A percentile compares a stretch with the other conserved stretches of the same genome.
These are phyloP conservation scores for Trichoderma sp. DNA, from an alignment of 2,329 filamentous ascomycete species.

Conservation along the genomic window DNA sequence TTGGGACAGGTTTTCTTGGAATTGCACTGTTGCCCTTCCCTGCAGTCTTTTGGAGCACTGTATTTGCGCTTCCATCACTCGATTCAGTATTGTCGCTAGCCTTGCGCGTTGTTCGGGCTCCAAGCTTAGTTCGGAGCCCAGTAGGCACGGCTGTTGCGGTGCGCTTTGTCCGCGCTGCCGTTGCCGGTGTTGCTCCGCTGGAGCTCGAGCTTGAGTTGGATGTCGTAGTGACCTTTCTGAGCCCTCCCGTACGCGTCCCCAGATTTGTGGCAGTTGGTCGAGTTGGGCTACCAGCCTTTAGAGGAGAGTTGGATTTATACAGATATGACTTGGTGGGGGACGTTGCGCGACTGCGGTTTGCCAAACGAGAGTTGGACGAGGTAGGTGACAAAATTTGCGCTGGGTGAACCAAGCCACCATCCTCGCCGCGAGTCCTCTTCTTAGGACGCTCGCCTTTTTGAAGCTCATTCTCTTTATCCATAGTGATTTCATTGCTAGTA, in stretches of 20 bases:
- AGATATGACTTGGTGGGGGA: constrained; percentile 59
- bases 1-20: constrained; percentile 53
- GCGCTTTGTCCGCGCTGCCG: constrained; percentile 34
- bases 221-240: constrained; percentile 46
- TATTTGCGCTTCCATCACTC: constrained; percentile 63
- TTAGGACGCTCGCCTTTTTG: constrained; percentile 63
- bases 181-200: constrained; percentile 31
- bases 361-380: constrained; percentile 73
- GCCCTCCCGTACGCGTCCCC: constrained; percentile 48
- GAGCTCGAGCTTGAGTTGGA: constrained; percentile 47
- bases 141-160: constrained; percentile 39
- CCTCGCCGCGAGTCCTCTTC: constrained; percentile 57
- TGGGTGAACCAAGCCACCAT: constrained; percentile 39
- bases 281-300: constrained; percentile 50
- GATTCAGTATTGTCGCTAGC: constrained; percentile 61
- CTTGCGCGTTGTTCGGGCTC: constrained; percentile 51
- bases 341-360: constrained; percentile 44
- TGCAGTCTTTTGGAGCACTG: constrained; percentile 58
- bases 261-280: constrained; percentile 46
- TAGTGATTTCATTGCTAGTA: constrained; percentile 60
- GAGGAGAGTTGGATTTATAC: constrained; percentile 58
- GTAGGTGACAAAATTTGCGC: constrained; percentile 74
- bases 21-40: constrained; percentile 38
- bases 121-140: constrained; percentile 36
- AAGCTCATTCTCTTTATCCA: constrained; percentile 76